A percentile compares a stretch with the other conserved stretches of the same genome.
phyloP scores from a whole-genome alignment of 768 basidiomycete species.

The Xerocomellus intermedius region DNA sequence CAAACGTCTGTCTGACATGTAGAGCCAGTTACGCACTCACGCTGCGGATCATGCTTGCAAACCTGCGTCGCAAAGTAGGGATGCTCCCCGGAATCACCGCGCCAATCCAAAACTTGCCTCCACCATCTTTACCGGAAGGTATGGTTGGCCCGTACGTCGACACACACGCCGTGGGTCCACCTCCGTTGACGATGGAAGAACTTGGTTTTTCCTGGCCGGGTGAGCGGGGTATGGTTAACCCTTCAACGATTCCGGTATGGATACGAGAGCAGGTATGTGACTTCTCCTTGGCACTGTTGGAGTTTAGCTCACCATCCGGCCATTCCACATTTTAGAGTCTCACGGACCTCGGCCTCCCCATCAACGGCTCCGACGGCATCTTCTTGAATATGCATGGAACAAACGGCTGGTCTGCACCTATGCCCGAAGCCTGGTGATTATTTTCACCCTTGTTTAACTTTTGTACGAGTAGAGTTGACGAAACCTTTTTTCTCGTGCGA shows the following conservation, averaged over 20 bases:
- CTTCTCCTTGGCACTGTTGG: not conserved
- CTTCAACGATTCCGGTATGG: slow-evolving; percentile 85
- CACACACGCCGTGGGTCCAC: slow-evolving; percentile 47
- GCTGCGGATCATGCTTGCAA: slow-evolving; percentile 90
- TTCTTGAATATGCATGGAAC: slow-evolving; percentile 73
- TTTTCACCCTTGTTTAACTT: slow-evolving; percentile 9
- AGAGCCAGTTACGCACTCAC: slow-evolving; percentile 76
- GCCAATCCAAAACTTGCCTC: slow-evolving; percentile 50
- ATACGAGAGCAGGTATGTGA: slow-evolving; percentile 80
- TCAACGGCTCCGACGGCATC: slow-evolving; percentile 88
- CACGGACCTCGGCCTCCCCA: slow-evolving; percentile 86
- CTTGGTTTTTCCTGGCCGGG: slow-evolving; percentile 75
- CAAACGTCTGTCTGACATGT: slow-evolving; percentile 9
- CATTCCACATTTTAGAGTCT: slow-evolving; percentile 55
- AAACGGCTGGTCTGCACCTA: slow-evolving; percentile 71
- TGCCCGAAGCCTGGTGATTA: slow-evolving; percentile 83
- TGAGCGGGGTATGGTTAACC: slow-evolving; percentile 66
- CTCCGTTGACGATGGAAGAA: slow-evolving; percentile 82
- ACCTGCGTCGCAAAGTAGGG: slow-evolving; percentile 85
- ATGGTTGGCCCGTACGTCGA: slow-evolving; percentile 55
- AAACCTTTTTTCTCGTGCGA: slow-evolving; percentile 17
- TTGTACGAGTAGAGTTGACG: slow-evolving; percentile 27
- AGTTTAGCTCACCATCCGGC: not conserved
- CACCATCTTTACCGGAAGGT: slow-evolving; percentile 55
- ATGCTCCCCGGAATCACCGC: slow-evolving; percentile 49